Base-by-base conservation (phyloP, 2,329 filamentous ascomycete species). In the Cladosporium sp. region DNA sequence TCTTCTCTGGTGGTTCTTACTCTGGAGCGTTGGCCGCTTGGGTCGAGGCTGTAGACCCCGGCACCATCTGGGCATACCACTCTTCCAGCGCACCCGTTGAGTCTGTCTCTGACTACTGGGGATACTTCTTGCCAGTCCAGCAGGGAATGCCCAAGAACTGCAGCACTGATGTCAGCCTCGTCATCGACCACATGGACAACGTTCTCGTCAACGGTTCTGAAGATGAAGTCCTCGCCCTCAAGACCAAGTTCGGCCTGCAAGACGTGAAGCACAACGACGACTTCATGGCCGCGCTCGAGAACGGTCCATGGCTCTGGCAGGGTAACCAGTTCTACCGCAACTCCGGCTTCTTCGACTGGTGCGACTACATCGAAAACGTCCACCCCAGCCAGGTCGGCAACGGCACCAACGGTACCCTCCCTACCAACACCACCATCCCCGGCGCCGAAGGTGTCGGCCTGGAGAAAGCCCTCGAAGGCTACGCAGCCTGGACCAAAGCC, bases 11-110 rank as follows among this genome's bases (percentile, higher is more conserved):
- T 16, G 85, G 84, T 30, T 86, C 83, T 0, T 88, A 88, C 72
- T 81, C 80, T 34, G 86, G 85, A 48, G 83, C 84, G 5, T 76
- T 88, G 18, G 74, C 84, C 1, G 85, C 84, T 0, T 87, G 85
- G 85, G 84, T 81, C 2, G 82, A 83, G 39, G 81, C 81, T 14
- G 75, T 82, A 2, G 76, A 80, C 1, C 84, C 85, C 0, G 85
- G 83, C 7, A 86, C 84, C 0, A 85, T 86, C 74, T 88, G 85
- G 85, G 85, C 85, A 1, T 87, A 87, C 68, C 84, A 86, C 73
- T 78, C 85, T 3, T 84, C 83, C 32, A 84, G 82, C 71, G 86
- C 82, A 0, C 83, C 84, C 0, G 84, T 88, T 0, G 76, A 88
- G 69, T 81, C 83, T 0, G 80, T 87, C 36, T 79, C 81, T 26